Evolutionary conservation across 2,329 filamentous ascomycete species (phyloP).

Genomic region (Pestalotiopsis sp.): DNA sequence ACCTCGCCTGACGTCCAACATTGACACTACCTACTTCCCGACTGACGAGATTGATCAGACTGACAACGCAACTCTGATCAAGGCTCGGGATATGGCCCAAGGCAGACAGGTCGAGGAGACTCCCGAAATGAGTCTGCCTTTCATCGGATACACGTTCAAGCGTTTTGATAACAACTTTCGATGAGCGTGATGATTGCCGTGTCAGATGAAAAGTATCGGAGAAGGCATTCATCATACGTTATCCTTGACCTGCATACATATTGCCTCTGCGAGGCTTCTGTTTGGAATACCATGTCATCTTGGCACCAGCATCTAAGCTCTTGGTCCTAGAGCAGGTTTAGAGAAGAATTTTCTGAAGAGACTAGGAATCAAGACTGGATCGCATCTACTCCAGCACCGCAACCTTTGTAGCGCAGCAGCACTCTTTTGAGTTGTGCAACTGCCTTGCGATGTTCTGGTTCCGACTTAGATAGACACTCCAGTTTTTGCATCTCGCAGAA

Average conservation of each 20-base stretch:
- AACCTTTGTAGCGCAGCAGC: background rate
- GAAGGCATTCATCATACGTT: background rate
- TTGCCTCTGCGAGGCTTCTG: background rate
- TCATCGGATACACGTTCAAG: conserved; percentile 97
- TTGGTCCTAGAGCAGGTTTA: background rate
- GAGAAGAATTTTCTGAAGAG: background rate
- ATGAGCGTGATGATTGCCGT: conserved; percentile 33
- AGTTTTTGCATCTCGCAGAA: background rate
- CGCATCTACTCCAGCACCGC: background rate
- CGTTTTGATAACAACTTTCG: conserved; percentile 80
- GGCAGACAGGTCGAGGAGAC: conserved; percentile 72
- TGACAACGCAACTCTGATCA: conserved; percentile 85
- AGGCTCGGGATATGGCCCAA: conserved; percentile 77
- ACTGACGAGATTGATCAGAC: conserved; percentile 98
- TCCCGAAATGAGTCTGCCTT: conserved; percentile 93
- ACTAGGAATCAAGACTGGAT: background rate
- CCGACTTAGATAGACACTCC: background rate
- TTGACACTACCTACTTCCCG: conserved; percentile 98
- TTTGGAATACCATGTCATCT: background rate
- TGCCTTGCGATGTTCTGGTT: background rate
- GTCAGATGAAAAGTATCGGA: background rate
- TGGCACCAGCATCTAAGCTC: background rate
- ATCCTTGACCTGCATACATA: background rate
- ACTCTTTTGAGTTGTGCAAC: background rate
- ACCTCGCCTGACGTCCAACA: conserved; percentile 87